phyloP scores from a whole-genome alignment of 2,329 filamentous ascomycete genomes.

The Sphaerostilbella broomeana region DNA sequence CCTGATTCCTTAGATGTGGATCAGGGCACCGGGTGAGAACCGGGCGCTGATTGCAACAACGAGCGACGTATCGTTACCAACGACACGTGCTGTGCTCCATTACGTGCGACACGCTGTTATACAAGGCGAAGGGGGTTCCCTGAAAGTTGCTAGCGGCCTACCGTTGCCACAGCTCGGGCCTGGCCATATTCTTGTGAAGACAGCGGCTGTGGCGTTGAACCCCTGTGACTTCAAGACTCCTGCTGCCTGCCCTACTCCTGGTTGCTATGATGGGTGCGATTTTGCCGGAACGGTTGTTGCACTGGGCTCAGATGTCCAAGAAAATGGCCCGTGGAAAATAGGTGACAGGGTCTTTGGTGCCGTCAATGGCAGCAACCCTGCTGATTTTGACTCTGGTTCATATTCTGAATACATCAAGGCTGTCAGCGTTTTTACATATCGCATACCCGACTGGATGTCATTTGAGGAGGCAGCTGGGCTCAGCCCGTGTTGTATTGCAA shows the following conservation, averaged over 20 bases:
- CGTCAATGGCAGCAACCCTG: slow-evolving; percentile 14
- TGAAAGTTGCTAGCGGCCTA: neutral
- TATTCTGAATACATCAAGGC: slow-evolving; percentile 18
- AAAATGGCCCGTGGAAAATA: slow-evolving; percentile 4
- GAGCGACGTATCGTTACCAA: no score
- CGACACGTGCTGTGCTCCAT: neutral
- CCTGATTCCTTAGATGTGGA: no score
- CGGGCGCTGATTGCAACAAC: no score
- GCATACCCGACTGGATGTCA: slow-evolving; percentile 14
- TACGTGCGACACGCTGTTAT: neutral
- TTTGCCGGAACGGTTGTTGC: neutral
- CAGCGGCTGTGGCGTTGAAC: neutral
- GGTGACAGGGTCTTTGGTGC: slow-evolving; percentile 25
- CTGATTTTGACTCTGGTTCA: slow-evolving; percentile 15
- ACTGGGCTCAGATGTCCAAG: neutral
- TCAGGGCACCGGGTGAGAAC: no score
- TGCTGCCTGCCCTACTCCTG: neutral
- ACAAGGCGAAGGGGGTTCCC: neutral
- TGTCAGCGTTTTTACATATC: slow-evolving; percentile 10
- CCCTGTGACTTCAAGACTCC: neutral
- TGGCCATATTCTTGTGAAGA: slow-evolving; percentile 1
- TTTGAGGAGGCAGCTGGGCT: slow-evolving; percentile 16
- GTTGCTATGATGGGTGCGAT: neutral
- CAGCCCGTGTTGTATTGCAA: slow-evolving; percentile 15
- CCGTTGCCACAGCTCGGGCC: neutral